These are phyloP conservation scores for Ophiostoma populinum DNA, from an alignment of 2,329 filamentous ascomycete genomes.

Conservation along the genomic window DNA sequence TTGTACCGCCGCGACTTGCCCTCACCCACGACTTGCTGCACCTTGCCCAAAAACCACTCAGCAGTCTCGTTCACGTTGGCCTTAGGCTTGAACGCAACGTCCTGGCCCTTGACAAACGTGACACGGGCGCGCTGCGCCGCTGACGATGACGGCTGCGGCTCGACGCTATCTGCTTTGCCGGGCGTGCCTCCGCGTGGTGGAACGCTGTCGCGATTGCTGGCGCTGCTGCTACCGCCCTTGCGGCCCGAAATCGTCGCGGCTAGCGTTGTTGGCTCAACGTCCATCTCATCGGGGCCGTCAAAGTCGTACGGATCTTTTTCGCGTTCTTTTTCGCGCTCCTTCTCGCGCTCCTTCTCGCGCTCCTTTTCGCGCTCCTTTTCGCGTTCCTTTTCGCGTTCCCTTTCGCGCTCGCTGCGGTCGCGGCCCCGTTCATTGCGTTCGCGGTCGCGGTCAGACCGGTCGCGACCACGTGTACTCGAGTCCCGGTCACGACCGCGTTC, in stretches of 20 bases:
- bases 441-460: no score
- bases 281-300: slow-evolving; percentile 25
- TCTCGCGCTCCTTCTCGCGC: slow-evolving; percentile 12
- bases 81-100: slow-evolving; percentile 50
- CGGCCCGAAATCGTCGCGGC: slow-evolving; percentile 21
- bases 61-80: slow-evolving; percentile 27
- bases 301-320: slow-evolving; percentile 22
- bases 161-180: slow-evolving; percentile 37
- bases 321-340: slow-evolving; percentile 3
- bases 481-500: not conserved
- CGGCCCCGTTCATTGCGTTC: no score
- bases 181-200: slow-evolving; percentile 25
- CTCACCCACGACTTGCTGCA: slow-evolving; percentile 57
- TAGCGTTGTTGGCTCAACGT: slow-evolving; percentile 23
- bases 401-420: not conserved
- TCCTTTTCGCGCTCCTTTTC: slow-evolving; percentile 4
- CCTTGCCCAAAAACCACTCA: slow-evolving; percentile 63
- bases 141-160: slow-evolving; percentile 27
- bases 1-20: slow-evolving; percentile 64
- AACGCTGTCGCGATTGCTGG: slow-evolving; percentile 18
- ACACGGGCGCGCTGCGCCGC: slow-evolving; percentile 31
- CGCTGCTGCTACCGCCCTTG: slow-evolving; percentile 12
- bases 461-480: no score
- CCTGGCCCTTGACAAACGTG: slow-evolving; percentile 41
- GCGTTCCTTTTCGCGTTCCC: slow-evolving; percentile 4